Evolutionary conservation across 169 alveolate genomes (phyloP).

Genomic region (Cryptosporidium parvum): DNA sequence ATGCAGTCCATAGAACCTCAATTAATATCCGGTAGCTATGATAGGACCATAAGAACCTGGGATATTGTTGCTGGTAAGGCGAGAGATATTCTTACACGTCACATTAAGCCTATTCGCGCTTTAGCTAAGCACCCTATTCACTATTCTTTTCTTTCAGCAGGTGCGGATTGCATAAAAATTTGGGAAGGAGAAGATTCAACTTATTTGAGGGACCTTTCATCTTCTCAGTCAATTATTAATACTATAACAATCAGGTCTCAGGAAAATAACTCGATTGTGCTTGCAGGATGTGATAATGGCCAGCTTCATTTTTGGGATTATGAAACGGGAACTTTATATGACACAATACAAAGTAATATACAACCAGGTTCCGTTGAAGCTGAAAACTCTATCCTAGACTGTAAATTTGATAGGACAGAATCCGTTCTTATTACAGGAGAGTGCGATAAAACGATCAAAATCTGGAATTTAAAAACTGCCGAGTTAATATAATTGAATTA

Average conservation of each 20-base stretch:
- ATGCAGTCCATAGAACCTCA: constrained; percentile 97
- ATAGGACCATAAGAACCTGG: constrained; percentile 95
- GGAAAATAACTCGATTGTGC: constrained; percentile 90
- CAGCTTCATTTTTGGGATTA: constrained; percentile 97
- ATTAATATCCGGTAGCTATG: constrained; percentile 96
- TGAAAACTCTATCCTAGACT: constrained; percentile 95
- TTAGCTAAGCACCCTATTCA: constrained; percentile 95
- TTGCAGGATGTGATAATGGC: constrained; percentile 97
- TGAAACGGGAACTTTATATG: constrained; percentile 95
- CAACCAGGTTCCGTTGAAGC: constrained; percentile 97
- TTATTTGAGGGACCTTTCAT: constrained; percentile 85
- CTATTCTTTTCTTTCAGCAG: constrained; percentile 96
- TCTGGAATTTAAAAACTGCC: constrained; percentile 78
- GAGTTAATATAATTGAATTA: constrained; percentile 9
- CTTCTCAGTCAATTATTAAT: constrained; percentile 93
- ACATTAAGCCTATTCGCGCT: constrained; percentile 96
- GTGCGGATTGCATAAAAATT: constrained; percentile 96
- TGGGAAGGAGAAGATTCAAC: constrained; percentile 91
- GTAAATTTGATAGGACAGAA: constrained; percentile 94
- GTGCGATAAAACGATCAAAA: constrained; percentile 98
- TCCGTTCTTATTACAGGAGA: constrained; percentile 96
- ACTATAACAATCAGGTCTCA: constrained; percentile 90
- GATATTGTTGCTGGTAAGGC: constrained; percentile 96
- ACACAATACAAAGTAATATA: constrained; percentile 87
- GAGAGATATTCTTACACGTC: constrained; percentile 95